These are phyloP conservation scores for Pterocarpus santalinus DNA, from an alignment of 306 rosid genomes.

Conservation along the genomic window DNA sequence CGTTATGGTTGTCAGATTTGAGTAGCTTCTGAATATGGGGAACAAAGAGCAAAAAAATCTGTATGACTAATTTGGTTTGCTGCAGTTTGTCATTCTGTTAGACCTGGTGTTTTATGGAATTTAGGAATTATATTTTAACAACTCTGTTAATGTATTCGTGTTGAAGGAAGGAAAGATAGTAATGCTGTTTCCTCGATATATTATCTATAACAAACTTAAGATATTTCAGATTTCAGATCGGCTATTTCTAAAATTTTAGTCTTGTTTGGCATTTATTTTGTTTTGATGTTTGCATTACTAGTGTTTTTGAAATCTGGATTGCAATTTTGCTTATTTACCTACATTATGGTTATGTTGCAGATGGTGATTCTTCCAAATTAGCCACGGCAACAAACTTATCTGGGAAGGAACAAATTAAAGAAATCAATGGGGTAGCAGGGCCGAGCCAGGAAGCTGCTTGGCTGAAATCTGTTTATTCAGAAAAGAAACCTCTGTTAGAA, in stretches of 20 bases:
- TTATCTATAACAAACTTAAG: neutral
- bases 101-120: neutral
- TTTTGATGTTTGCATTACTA: neutral
- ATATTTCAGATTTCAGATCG: constrained; percentile 5
- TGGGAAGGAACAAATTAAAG: constrained; percentile 70
- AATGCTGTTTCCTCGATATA: constrained; percentile 7
- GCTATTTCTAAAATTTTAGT: neutral
- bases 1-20: constrained; percentile 36
- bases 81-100: constrained; percentile 19
- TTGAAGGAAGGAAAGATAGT: neutral
- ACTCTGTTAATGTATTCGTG: neutral
- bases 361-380: constrained; percentile 75
- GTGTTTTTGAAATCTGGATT: constrained; percentile 22
- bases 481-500: constrained; percentile 71
- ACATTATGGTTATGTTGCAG: constrained; percentile 60
- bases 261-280: constrained; percentile 18
- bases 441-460: constrained; percentile 84
- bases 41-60: neutral
- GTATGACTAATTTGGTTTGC: constrained; percentile 1
- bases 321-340: constrained; percentile 38
- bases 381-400: constrained; percentile 54
- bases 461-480: constrained; percentile 77
- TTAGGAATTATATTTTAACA: neutral
- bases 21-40: neutral
- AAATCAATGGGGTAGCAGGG: constrained; percentile 69